Evolutionary conservation across 2,329 filamentous ascomycete genomes (phyloP), one percentile per base, ranked within the genome.

Genomic region (Gliomastix tumulicola): DNA sequence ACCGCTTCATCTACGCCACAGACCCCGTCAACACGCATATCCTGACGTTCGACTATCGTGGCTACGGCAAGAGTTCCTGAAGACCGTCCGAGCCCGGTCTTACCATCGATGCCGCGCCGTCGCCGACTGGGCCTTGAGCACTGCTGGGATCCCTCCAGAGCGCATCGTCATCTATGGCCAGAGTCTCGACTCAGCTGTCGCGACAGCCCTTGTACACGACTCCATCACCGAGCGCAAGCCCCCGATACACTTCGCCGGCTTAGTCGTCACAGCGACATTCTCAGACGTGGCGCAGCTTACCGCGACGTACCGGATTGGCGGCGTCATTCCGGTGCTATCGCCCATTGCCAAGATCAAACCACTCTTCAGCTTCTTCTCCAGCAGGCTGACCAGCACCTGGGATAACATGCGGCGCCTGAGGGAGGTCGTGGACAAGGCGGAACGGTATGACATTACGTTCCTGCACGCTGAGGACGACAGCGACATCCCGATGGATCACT

Each of bases 1-100:
- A 81, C 49, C 66, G 74, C 3, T 71, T 68, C 11, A 56, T 79
- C 30, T 71, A 61, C n/a, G 69, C 68, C 7, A 65, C 57, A 0
- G 57, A 65, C 2, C 67, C 74, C 0, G 48, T 58, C 16, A 73
- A 69, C 27, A 72, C 76, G 3, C 74, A 82, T 45, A 63, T 73
- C 25, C 48, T 82, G 8, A 65, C 71, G 3, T 68, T 82, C 36
- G 77, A 82, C 53, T 82, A 80, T 45, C 66, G 76, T 6, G 76
- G 78, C 2, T 82, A 74, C 44, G 77, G 78, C 2, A 38, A 48
- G 7, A 74, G 68, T 35, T 68, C 56, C 0, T 75, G 76, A 3
- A 48, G 51, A 6, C 76, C 76, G 1, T 74, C 72, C 0, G 76
- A 82, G 49, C 33, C 48, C 2, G 76, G 76, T 0, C 54, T 82